These are phyloP conservation scores for Sporobolomyces phaffii DNA, from an alignment of 768 basidiomycete genomes.

Conservation along the genomic window DNA sequence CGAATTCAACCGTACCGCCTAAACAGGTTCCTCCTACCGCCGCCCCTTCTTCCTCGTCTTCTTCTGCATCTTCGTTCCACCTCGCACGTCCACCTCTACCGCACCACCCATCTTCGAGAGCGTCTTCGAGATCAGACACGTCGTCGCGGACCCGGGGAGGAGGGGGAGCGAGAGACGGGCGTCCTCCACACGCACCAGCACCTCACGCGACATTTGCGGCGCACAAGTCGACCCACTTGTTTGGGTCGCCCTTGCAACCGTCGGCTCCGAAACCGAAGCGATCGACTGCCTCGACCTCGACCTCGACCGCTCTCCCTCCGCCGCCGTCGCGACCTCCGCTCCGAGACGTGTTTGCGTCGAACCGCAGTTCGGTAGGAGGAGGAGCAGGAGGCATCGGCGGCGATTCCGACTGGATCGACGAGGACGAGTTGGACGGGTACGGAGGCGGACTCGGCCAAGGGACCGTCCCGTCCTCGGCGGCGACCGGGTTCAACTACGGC, in stretches of 20 bases:
- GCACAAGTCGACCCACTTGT: constrained; percentile 40
- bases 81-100: not conserved
- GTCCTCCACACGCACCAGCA: not conserved
- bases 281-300: too few relatives aligned
- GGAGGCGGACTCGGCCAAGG: constrained; percentile 39
- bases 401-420: constrained; percentile 36
- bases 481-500: not conserved
- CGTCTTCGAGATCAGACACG: constrained; percentile 1
- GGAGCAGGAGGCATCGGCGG: too few relatives aligned
- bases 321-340: constrained; percentile 21
- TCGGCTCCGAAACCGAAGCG: not conserved
- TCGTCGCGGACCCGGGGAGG: too few relatives aligned
- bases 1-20: too few relatives aligned
- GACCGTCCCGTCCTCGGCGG: not conserved
- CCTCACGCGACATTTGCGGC: constrained; percentile 36
- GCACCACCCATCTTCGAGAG: constrained; percentile 1
- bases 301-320: too few relatives aligned
- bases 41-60: constrained; percentile 6
- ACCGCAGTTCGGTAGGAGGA: not conserved
- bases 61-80: constrained; percentile 15
- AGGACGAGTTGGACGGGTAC: constrained; percentile 30
- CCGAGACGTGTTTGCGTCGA: constrained; percentile 37
- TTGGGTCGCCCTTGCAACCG: constrained; percentile 38
- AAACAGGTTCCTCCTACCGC: too few relatives aligned
- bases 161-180: too few relatives aligned